Conservation (phyloP, 345 rosid genomes). For the Litchi chinensis region DNA sequence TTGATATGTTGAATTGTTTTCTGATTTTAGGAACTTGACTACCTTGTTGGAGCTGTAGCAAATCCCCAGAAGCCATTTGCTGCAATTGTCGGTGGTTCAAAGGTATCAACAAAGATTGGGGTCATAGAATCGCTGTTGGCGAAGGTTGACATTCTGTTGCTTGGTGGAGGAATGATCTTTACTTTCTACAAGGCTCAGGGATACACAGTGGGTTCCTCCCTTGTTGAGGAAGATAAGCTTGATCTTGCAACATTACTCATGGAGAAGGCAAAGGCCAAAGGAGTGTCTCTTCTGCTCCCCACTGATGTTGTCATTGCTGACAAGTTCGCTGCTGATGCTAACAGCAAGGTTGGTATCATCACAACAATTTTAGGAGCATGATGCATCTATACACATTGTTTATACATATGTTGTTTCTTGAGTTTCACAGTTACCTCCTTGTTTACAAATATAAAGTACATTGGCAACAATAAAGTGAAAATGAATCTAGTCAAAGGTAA, state of each 20-base stretch:
- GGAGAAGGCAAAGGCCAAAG: constrained; percentile 89
- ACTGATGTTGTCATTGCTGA: constrained; percentile 87
- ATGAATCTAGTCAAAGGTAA: background rate
- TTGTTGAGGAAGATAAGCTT: constrained; percentile 95
- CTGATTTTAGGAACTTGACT: constrained; percentile 74
- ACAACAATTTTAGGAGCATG: background rate
- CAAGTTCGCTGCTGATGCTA: constrained; percentile 91
- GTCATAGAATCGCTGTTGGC: constrained; percentile 90
- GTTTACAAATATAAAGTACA: background rate
- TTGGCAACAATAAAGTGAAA: background rate
- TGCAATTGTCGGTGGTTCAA: constrained; percentile 92
- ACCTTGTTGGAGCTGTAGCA: constrained; percentile 94
- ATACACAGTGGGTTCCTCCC: constrained; percentile 74
- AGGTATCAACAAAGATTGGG: constrained; percentile 91
- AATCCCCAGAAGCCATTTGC: constrained; percentile 95
- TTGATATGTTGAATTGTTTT: constrained; percentile 8
- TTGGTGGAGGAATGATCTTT: constrained; percentile 98
- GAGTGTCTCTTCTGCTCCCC: constrained; percentile 83
- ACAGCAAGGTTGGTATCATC: constrained; percentile 66
- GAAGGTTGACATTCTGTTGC: constrained; percentile 76
- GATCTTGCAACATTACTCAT: constrained; percentile 77
- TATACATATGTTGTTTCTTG: too few species aligned
- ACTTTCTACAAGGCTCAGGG: constrained; percentile 99
- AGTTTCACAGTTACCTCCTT: background rate
- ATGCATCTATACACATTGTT: background rate